Conservation (phyloP, 2,329 filamentous ascomycete genomes). For the Hypoxylon sp. region DNA sequence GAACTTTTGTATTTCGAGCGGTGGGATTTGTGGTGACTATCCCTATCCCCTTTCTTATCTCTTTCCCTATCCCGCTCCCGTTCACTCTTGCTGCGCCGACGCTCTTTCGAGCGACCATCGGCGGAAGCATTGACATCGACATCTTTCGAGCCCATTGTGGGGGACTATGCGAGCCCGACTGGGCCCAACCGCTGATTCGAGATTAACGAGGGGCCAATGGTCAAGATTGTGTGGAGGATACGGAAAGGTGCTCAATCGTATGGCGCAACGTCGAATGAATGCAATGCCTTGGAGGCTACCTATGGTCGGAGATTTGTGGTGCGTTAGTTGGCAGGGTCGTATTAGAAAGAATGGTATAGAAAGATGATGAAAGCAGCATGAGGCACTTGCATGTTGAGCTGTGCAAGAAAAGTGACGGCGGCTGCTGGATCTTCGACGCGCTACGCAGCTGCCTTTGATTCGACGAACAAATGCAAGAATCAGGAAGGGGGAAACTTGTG, state of each 20-base stretch:
- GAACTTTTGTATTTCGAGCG: slow-evolving; percentile 51
- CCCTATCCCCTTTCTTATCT: slow-evolving; percentile 44
- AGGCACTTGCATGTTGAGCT: slow-evolving; percentile 42
- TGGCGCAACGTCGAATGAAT: slow-evolving; percentile 20
- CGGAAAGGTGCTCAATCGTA: slow-evolving; percentile 23
- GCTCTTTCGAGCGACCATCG: slow-evolving; percentile 49
- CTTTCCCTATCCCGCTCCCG: slow-evolving; percentile 45
- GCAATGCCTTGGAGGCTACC: slow-evolving; percentile 15
- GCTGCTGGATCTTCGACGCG: slow-evolving; percentile 50
- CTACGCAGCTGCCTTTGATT: slow-evolving; percentile 55
- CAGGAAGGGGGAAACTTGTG: slow-evolving; percentile 11
- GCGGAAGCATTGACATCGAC: slow-evolving; percentile 45
- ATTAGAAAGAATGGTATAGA: slow-evolving; percentile 13
- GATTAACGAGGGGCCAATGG: slow-evolving; percentile 39
- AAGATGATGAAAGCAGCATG: slow-evolving; percentile 36
- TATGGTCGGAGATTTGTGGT: slow-evolving; percentile 17
- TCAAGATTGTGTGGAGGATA: slow-evolving; percentile 25
- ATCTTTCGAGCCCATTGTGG: slow-evolving; percentile 52
- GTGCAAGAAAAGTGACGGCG: slow-evolving; percentile 46
- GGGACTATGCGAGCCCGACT: slow-evolving; percentile 52
- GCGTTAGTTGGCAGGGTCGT: slow-evolving; percentile 6
- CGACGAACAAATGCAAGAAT: slow-evolving; percentile 38
- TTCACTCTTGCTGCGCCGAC: slow-evolving; percentile 46
- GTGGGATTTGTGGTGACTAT: slow-evolving; percentile 48
- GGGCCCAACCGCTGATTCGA: slow-evolving; percentile 50